Base-by-base conservation (phyloP, 2,329 filamentous ascomycete genomes). In the Aspergillus caelatus region DNA sequence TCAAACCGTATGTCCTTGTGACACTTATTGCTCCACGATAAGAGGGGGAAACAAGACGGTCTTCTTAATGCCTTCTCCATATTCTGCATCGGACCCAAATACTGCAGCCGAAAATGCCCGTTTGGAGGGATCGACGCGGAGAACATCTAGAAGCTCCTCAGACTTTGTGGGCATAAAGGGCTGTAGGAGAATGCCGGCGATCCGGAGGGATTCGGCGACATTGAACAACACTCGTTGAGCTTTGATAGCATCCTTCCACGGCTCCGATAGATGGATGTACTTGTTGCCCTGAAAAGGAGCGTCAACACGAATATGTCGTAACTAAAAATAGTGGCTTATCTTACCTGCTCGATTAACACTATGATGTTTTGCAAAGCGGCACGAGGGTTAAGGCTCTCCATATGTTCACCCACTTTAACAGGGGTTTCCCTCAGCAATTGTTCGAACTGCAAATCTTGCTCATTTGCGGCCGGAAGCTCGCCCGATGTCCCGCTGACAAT, bases 141-240 rank as follows among this genome's bases (percentile, higher is more conserved):
- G 81, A 71, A 90, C 85, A 74, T 97, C 90, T 0, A 99, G 85
- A 36, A 97, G 78, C 68, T 87, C 81, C 12, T 79, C 78, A 54
- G 92, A 86, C 77, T 96, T 96, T 46, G 81, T 83, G 0, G 95
- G 95, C 85, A 99, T 96, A 73, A 94, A 92, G 1, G 95, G 93
- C 77, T 97, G 94, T 52, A 99, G 81, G 54, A 98, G 82, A 69
- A 99, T 97, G 16, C 89, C 92, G 0, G 84, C 82, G 28, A 97
- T 87, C 43, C 95, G 90, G 54, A 97, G 76, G 5, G 90, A 86
- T 78, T 99, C 95, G 10, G 89, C 86, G 50, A 84, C 83, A 50
- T 90, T 83, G 75, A 87, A 97, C 32, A 99, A 83, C 43, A 86
- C 84, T 69, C 83, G 81, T 67, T 89, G 80, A 19, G 89, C 79